Evolutionary conservation across 257 asterid genomes (phyloP).

Genomic region (Scutellaria barbata): DNA sequence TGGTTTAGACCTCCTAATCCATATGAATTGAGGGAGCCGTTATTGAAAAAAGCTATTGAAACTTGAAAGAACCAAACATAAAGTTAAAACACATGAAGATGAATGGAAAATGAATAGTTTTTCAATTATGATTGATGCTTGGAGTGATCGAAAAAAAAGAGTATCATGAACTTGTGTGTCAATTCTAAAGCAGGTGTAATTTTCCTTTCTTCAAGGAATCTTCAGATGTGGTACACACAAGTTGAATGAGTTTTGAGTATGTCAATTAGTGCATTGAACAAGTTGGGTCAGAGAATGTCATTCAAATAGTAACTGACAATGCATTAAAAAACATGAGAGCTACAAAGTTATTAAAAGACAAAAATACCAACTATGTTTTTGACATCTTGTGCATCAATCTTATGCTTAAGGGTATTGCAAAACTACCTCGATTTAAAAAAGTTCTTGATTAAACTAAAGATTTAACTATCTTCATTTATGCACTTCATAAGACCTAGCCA

Average conservation of each 20-base stretch:
- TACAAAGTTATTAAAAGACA: background rate
- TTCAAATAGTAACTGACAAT: constrained; percentile 17
- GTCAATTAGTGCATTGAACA: background rate
- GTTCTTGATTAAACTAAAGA: background rate
- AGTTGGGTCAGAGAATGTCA: background rate
- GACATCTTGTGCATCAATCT: constrained; percentile 5
- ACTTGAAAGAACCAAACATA: background rate
- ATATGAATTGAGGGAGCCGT: background rate
- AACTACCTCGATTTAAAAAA: background rate
- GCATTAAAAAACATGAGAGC: constrained; percentile 13
- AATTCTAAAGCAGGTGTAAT: background rate
- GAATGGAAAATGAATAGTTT: constrained; percentile 6
- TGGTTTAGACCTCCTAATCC: background rate
- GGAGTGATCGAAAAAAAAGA: constrained; percentile 4
- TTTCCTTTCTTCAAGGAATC: constrained; percentile 12
- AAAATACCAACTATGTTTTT: background rate
- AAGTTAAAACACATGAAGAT: constrained; percentile 6
- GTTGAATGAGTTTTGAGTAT: background rate
- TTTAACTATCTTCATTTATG: constrained; percentile 10
- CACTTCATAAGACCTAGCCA: constrained; percentile 3
- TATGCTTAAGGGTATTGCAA: background rate
- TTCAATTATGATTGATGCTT: constrained; percentile 17
- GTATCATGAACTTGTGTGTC: background rate
- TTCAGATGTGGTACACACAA: constrained; percentile 5
- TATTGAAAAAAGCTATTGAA: background rate